phyloP scores from a whole-genome alignment of 768 basidiomycete genomes.

The Pleurotus tuber-regium region DNA sequence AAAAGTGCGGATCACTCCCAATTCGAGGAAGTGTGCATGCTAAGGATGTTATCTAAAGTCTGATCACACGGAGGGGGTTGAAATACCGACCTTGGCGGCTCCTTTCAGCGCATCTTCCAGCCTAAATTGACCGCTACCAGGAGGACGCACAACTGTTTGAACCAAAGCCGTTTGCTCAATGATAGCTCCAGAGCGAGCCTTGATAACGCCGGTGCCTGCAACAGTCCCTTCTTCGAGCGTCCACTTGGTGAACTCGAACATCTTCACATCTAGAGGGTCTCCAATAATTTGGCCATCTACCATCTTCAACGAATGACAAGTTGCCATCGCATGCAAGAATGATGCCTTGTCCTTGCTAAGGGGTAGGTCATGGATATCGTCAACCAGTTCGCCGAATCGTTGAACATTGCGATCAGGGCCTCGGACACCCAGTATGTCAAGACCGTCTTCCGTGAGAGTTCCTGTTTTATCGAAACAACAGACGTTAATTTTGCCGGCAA shows the following conservation, averaged over 20 bases:
- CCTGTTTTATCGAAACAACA: conserved; percentile 99
- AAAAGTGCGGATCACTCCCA: conserved; percentile 94
- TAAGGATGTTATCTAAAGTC: too few species aligned
- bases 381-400: conserved; percentile 87
- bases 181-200: conserved; percentile 53
- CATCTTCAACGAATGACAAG: conserved; percentile 93
- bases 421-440: conserved; percentile 94
- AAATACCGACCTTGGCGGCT: conserved; percentile 60
- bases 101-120: conserved; percentile 93
- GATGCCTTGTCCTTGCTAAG: conserved; percentile 69
- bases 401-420: conserved; percentile 72
- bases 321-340: conserved; percentile 89
- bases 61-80: too few species aligned
- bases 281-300: conserved; percentile 88
- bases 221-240: conserved; percentile 87
- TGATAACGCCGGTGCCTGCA: conserved; percentile 69
- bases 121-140: conserved; percentile 86
- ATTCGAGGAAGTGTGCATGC: conserved; percentile 96
- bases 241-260: conserved; percentile 98
- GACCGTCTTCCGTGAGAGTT: conserved; percentile 95
- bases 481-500: conserved; percentile 94
- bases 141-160: conserved; percentile 94
- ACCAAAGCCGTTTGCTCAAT: conserved; percentile 85
- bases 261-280: conserved; percentile 94
- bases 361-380: conserved; percentile 85